phyloP scores from a whole-genome alignment of 2,329 filamentous ascomycete genomes.

The Dothideomycetes sp. region DNA sequence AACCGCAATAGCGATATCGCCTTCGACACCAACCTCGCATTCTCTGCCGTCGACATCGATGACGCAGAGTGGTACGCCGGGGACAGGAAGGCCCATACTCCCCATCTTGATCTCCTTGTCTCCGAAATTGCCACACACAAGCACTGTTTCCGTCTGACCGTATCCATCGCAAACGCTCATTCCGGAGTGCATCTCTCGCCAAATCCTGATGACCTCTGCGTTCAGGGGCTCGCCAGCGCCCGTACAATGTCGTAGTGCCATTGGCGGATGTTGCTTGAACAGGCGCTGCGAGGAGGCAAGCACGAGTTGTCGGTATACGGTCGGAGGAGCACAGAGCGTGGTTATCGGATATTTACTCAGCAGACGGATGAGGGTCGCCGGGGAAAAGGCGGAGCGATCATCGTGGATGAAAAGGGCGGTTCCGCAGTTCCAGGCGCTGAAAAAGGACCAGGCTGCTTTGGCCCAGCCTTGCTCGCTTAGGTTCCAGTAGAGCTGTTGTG shows the following conservation, averaged over 20 bases:
- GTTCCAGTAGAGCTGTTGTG: conserved; percentile 26
- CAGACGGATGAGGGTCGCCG: conserved; percentile 20
- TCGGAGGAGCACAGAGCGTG: conserved; percentile 29
- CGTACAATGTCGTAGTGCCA: conserved; percentile 24
- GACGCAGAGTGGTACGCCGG: conserved; percentile 25
- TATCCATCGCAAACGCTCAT: conserved; percentile 28
- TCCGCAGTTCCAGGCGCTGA: conserved; percentile 29
- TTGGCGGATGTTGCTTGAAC: conserved; percentile 18
- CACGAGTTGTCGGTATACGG: conserved; percentile 30
- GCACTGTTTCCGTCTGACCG: conserved; percentile 29
- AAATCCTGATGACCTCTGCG: conserved; percentile 26
- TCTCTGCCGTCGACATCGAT: conserved; percentile 22
- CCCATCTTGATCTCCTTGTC: conserved; percentile 24
- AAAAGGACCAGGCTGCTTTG: conserved; percentile 31
- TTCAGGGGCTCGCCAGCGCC: conserved; percentile 30
- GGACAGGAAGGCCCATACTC: conserved; percentile 29
- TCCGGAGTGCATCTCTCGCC: conserved; percentile 25
- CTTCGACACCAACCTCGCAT: conserved; percentile 19
- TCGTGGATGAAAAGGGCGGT: conserved; percentile 31
- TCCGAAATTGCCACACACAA: conserved; percentile 29
- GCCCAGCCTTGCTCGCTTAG: conserved; percentile 32
- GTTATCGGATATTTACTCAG: conserved; percentile 29
- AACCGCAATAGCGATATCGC: conserved; percentile 24
- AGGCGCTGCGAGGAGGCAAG: conserved; percentile 21
- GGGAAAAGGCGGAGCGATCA: conserved; percentile 23